A percentile compares a stretch with the other conserved stretches of the same genome.
Evolutionary conservation across 2,329 filamentous ascomycete species (phyloP).

Genomic region (Monilinia fructicola): DNA sequence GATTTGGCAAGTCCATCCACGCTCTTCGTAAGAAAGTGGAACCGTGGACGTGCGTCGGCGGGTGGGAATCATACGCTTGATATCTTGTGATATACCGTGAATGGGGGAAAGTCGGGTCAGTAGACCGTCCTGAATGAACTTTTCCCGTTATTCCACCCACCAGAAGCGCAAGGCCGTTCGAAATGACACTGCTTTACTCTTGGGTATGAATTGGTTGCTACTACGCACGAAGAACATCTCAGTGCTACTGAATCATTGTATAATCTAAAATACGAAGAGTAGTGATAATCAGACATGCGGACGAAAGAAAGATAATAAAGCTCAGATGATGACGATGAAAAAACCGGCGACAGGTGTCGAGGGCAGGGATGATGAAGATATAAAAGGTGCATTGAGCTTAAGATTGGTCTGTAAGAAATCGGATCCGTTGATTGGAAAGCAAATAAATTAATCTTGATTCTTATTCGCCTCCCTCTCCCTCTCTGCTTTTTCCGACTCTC

Average conservation of each 20-base stretch:
- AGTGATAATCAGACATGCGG: too few relatives aligned
- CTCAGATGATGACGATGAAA: background rate
- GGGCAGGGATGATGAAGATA: too few relatives aligned
- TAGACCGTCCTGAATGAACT: background rate
- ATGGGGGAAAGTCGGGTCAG: background rate
- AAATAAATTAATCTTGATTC: background rate
- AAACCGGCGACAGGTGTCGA: too few relatives aligned
- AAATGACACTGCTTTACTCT: background rate
- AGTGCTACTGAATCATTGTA: background rate
- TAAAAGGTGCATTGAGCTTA: background rate
- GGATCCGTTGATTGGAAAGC: background rate
- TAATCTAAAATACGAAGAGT: background rate
- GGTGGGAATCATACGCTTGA: background rate
- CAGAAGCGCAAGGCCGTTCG: background rate
- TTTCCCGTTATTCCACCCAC: background rate
- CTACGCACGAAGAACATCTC: background rate
- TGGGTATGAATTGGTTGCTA: background rate
- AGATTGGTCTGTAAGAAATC: background rate
- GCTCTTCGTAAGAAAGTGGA: too few relatives aligned
- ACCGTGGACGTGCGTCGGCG: too few relatives aligned
- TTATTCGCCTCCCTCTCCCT: background rate
- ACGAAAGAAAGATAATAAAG: too few relatives aligned
- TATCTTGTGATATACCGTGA: background rate
- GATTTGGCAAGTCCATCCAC: too few relatives aligned
- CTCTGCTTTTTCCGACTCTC: background rate